Evolutionary conservation across 306 rosid species (phyloP), one percentile per base, ranked within the genome.

Genomic region (Acacia acuminata): DNA sequence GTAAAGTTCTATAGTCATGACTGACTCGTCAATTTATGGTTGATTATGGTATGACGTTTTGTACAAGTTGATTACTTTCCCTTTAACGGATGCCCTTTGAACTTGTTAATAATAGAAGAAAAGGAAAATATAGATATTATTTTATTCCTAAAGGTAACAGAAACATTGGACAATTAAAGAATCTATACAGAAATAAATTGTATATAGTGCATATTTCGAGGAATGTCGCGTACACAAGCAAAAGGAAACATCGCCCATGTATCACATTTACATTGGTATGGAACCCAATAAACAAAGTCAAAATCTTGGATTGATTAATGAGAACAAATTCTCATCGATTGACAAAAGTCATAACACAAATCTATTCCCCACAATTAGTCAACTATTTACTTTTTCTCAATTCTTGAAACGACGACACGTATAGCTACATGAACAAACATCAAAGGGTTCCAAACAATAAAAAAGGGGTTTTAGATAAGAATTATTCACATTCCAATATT

Each of bases 361-460:
- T 9, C 84, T 85, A 68, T 75, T 85, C 42, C 86, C 82, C 82
- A 69, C 78, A 80, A 24, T 24, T 14, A 80, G 79, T 76, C 87
- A 84, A 71, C 87, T 38, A 6, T 71, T 76, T 5, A 68, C 22
- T 63, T 61, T 22, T 80, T 78, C 40, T 13, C 24, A 38, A 66
- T 34, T 78, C 65, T 66, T 42, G 15, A 42, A 40, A 47, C 38
- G 3, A 47, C 38, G 3, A 72, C 78, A 80, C 24, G 36, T 44
- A 8, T 44, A 27, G 9, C 36, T n/a, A 72, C 20, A 60, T 30
- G 50, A 42, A 3, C 2, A 34, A 66, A 36, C 17, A 30, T 64
- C 8, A 63, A 50, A 22, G 67, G 56, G 73, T 76, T 82, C 83
- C 32, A 71, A 70, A 42, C 19, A 60, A 2, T 38, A 1, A 56